Evolutionary conservation across 163 green algal genomes (phyloP), one percentile per base, ranked within the genome.

Genomic region (Prototheca wickerhamii): DNA sequence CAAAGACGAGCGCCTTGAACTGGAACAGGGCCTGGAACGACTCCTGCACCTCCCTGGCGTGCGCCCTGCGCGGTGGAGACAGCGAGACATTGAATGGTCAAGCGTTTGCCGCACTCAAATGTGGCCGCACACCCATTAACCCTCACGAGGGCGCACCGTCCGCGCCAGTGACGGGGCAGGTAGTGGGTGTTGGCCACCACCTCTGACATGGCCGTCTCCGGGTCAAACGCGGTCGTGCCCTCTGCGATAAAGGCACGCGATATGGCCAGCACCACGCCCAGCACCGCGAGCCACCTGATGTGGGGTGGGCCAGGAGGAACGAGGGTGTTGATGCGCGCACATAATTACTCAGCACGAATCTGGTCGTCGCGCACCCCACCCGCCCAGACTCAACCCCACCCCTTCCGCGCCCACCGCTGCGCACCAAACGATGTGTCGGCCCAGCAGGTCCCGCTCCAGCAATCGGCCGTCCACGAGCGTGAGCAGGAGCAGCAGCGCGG

Each of bases 151-250:
- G 17, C 57, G 29, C 58, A 72, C 65, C 81, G 69, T 0, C 83
- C 81, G 0, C 87, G 74, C 92, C 92, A 98, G 69, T 91, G 80
- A 18, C 79, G 78, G 4, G 92, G 92, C 60, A 95, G 76, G 80
- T 92, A 89, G 83, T 97, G 92, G 8, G 92, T 97, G 80, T 95
- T 81, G 17, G 75, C 56, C 42, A 89, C 81, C 30, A 96, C 76
- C 63, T 91, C 82, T n/a, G 80, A 67, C 75, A 98, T 84, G 0
- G 81, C 83, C 1, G 73, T 51, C 74, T 97, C 89, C 0, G 92
- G 91, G 67, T 97, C 84, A 58, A 91, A 91, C 2, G 81, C 83
- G 18, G 58, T 56, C 2, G 75, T 69, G 40, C 89, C 73, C 17
- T 90, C 84, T 12, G 74, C 63, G 26, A 92, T 78, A 57, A 94